These are phyloP conservation scores for Pythium folliculosum DNA, from an alignment of 352 stramenopile species.

Conservation along the genomic window DNA sequence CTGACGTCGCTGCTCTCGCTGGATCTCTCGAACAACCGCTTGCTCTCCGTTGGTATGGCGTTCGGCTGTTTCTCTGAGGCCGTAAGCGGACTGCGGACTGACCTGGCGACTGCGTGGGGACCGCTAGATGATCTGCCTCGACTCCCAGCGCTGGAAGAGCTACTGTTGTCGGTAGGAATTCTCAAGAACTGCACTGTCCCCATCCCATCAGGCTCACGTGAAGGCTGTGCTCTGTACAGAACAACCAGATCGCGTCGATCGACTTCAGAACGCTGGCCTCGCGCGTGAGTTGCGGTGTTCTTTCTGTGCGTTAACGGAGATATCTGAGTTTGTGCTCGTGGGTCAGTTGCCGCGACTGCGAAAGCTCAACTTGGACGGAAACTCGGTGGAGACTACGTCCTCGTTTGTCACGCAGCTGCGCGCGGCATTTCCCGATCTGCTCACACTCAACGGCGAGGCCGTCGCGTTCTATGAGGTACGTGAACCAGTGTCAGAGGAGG, in stretches of 20 bases:
- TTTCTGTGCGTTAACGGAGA: background rate
- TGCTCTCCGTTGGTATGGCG: conserved; percentile 46
- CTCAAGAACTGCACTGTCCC: background rate
- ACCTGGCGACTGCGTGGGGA: background rate
- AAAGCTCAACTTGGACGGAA: conserved; percentile 45
- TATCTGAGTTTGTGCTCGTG: background rate
- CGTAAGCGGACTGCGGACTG: background rate
- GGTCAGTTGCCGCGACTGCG: conserved; percentile 43
- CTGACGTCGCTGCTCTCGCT: conserved; percentile 46
- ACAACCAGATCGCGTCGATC: conserved; percentile 50
- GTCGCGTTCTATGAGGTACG: conserved; percentile 40
- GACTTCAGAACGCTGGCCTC: conserved; percentile 41
- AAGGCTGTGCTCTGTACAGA: conserved; percentile 28
- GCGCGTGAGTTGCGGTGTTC: conserved; percentile 27
- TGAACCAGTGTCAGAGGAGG: background rate
- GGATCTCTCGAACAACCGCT: conserved; percentile 49
- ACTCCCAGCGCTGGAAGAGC: conserved; percentile 52
- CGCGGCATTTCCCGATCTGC: conserved; percentile 41
- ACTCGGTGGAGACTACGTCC: conserved; percentile 32
- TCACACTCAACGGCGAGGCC: conserved; percentile 58
- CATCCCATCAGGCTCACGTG: background rate
- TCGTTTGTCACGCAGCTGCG: conserved; percentile 25
- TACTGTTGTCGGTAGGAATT: conserved; percentile 44
- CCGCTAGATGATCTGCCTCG: conserved; percentile 41
- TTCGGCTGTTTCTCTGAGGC: background rate